Evolutionary conservation across 1,284 basidiomycete species (phyloP), one percentile per base, ranked within the genome.

Genomic region (Apiotrichum gracile): DNA sequence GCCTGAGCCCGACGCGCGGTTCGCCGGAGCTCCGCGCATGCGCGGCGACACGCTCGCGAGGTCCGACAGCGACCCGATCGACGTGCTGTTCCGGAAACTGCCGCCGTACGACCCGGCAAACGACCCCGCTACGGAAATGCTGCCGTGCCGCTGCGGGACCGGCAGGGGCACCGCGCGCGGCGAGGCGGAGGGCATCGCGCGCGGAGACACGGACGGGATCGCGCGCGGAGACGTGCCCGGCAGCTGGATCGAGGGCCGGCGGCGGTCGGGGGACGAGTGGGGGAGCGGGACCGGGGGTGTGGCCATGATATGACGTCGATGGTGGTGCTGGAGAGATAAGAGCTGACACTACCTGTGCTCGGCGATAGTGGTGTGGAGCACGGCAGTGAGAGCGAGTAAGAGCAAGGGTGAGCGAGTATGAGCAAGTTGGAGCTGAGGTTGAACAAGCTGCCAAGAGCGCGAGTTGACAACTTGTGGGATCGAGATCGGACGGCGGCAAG

Each of bases 131-230:
- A 47, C 34, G n/a, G 25, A 46, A 16, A 65, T 37, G 26, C 55
- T 58, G 13, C 63, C 63, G 45, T 61, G 60, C 9, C 63, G 61
- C 49, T 57, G 58, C 8, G 63, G 63, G n/a, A 65, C 61, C 8
- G 63, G 59, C 6, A 62, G 54, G 2, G 61, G 57, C 2, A 57
- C 51, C 0, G 54, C 51, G 16, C 60, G 60, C 3, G 62, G 62
- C 7, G 57, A 60, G 9, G 57, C 31, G 25, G 24, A 24, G 5
- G 46, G 46, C 9, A 34, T 22, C 26, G 21, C 37, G 29, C 43
- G 43, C n/a, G 34, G 42, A 6, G 45, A 35, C 25, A 26, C 37
- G 13, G 22, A 12, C 38, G 45, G 51, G 12, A 48, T 37, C 6
- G 52, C 46, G 1, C 53, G 54, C 5, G 54, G 52, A 2, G 49